Evolutionary conservation across 208 protist genomes (phyloP).

Genomic region (Wallacemonas sp.): DNA sequence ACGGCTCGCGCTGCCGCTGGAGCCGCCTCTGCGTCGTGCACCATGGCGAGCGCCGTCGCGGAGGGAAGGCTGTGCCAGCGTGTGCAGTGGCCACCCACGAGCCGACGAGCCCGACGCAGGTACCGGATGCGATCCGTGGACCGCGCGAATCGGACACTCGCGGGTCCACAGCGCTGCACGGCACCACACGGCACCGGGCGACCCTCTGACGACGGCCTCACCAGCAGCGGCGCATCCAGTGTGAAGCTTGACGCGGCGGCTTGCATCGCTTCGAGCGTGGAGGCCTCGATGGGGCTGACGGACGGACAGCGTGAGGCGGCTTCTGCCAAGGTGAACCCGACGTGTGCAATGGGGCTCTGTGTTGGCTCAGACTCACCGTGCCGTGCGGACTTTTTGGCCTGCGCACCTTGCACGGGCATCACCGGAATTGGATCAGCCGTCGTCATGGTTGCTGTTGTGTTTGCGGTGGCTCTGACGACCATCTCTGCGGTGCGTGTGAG

Average conservation of each 20-base stretch:
- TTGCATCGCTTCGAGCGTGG: background rate
- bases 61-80: constrained; percentile 44
- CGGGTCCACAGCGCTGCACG: background rate
- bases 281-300: background rate
- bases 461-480: too few relatives aligned
- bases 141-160: background rate
- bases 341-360: too few relatives aligned
- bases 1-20: constrained; percentile 6
- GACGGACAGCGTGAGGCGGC: background rate
- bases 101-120: background rate
- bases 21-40: constrained; percentile 1
- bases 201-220: too few relatives aligned
- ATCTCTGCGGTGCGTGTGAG: too few relatives aligned
- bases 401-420: too few relatives aligned
- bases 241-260: background rate
- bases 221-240: background rate
- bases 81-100: constrained; percentile 29
- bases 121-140: background rate
- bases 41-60: constrained; percentile 8
- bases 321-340: too few relatives aligned
- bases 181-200: too few relatives aligned
- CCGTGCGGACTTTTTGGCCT: background rate
- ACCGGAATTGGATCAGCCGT: too few relatives aligned
- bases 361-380: too few relatives aligned
- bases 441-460: too few relatives aligned